phyloP scores from a whole-genome alignment of 805 yeast species.

The Candida yuanshanica region DNA sequence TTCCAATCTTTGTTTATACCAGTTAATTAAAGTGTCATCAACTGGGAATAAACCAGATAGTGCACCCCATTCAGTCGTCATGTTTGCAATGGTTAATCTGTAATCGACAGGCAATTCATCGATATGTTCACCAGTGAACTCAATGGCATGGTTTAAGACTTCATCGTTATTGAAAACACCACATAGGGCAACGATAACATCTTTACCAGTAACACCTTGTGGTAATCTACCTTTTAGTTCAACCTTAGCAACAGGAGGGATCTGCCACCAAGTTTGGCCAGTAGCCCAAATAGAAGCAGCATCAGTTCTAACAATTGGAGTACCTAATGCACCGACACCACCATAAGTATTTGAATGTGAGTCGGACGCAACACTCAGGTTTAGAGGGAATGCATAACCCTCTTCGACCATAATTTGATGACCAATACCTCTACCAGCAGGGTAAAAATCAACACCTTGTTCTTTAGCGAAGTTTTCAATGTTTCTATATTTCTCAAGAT shows the following conservation, averaged over 20 bases:
- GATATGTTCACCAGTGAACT: slow-evolving; percentile 82
- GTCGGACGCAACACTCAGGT: slow-evolving; percentile 92
- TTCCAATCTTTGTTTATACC: slow-evolving; percentile 63
- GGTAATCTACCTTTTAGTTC: slow-evolving; percentile 80
- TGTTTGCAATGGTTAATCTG: slow-evolving; percentile 88
- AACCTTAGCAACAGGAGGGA: slow-evolving; percentile 96
- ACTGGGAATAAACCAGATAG: slow-evolving; percentile 96
- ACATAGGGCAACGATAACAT: slow-evolving; percentile 92
- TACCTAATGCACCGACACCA: slow-evolving; percentile 92
- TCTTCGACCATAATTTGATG: slow-evolving; percentile 99
- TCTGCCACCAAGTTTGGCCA: slow-evolving; percentile 99
- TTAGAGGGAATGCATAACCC: slow-evolving; percentile 95
- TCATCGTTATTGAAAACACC: slow-evolving; percentile 91
- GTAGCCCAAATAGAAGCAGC: slow-evolving; percentile 99
- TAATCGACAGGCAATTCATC: slow-evolving; percentile 68
- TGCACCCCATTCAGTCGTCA: slow-evolving; percentile 99
- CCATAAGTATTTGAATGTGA: slow-evolving; percentile 98
- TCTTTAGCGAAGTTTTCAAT: slow-evolving; percentile 84
- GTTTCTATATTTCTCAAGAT: slow-evolving; percentile 79
- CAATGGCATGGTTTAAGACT: slow-evolving; percentile 90
- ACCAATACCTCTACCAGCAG: slow-evolving; percentile 99
- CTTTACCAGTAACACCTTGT: slow-evolving; percentile 89
- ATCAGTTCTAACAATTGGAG: slow-evolving; percentile 97
- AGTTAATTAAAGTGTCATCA: slow-evolving; percentile 68
- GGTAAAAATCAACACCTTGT: slow-evolving; percentile 94